Base-by-base conservation (phyloP, 345 rosid species). In the Citrus hindsii region DNA sequence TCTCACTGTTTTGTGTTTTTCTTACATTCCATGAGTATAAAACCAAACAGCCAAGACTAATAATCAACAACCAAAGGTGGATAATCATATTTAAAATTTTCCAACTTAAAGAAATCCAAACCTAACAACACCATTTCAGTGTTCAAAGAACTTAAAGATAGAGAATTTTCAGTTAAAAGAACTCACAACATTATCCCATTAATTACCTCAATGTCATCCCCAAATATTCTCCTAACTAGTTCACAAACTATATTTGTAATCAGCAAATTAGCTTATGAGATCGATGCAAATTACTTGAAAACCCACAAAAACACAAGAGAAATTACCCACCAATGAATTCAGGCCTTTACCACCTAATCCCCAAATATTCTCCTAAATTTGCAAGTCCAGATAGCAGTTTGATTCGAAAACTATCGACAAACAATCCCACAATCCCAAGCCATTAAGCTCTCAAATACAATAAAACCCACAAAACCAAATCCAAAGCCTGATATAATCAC, bases 11-110 rank as follows among this genome's bases (percentile, higher is more conserved):
- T n/a, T n/a, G n/a, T n/a, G n/a, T n/a, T n/a, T n/a, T n/a, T n/a
- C n/a, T n/a, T n/a, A n/a, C n/a, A n/a, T n/a, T n/a, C n/a, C 16
- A 74, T 79, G 66, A 84, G 74, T 71, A 56, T 74, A 42, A 35
- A 60, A 42, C 62, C 9, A 7, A 46, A 53, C 32, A 2, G 1
- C 8, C 48, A 58, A 60, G 53, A 35, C 30, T 16, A 71, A 27
- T 40, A 21, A 60, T 33, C 69, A 77, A 75, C 67, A 60, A n/a
- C 24, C 60, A 60, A 74, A 37, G 16, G 32, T 37, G 42, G 69
- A 46, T 19, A 16, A 30, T 65, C 62, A 58, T 27, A 3, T 6
- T 25, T 9, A n/a, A 3, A 24, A 28, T 72, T 63, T 48, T 46
- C 46, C 30, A 64, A 64, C n/a, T 42, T n/a, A n/a, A 58, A 58